Base-by-base conservation (phyloP, 371 early-diverging fungal genomes). In the Apophysomyces trapeziformis region DNA sequence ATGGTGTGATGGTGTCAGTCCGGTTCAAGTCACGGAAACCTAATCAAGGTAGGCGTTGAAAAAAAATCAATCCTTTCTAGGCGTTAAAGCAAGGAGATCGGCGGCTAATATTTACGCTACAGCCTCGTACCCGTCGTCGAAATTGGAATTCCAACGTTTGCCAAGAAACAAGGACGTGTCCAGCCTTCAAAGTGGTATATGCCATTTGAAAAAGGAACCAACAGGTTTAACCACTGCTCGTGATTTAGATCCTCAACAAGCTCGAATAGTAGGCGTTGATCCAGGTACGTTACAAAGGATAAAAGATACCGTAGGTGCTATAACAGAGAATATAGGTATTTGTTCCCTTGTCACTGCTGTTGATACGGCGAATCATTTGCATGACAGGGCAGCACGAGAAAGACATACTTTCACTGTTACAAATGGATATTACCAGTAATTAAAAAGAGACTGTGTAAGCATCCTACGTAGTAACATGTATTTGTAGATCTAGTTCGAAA, bases 1-100 rank as follows among this genome's bases (percentile, higher is more conserved):
- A 41, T 41, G 41, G 47, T n/a, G 47, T 46, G 7, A 46, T 46
- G 47, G 47, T 46, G 47, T 12, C 47, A 16, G 47, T 46, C 12
- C 9, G 5, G 1, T 46, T 46, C n/a, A 46, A 46, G n/a, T 46
- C 47, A 14, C 47, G 47, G 6, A 46, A 46, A 46, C 47, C 16
- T 16, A 46, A 46, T 16, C 47, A n/a, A 46, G n/a, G 6, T 46
- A 12, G n/a, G 47, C 16, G 7, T 7, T 41, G 13, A 9, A 7
- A 41, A 7, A 7, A 41, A 41, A 41, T 16, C n/a, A 16, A 16
- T n/a, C 6, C 16, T 46, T 46, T 6, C 47, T 46, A 14, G 47
- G 26, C 26, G 26, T 26, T 26, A 26, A 26, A 26, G 26, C 26
- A 26, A 26, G 26, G 26, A 26, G 26, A 26, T 26, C 26, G 26